Evolutionary conservation across 2,329 filamentous ascomycete species (phyloP).

Genomic region (Fusarium lyarnte): DNA sequence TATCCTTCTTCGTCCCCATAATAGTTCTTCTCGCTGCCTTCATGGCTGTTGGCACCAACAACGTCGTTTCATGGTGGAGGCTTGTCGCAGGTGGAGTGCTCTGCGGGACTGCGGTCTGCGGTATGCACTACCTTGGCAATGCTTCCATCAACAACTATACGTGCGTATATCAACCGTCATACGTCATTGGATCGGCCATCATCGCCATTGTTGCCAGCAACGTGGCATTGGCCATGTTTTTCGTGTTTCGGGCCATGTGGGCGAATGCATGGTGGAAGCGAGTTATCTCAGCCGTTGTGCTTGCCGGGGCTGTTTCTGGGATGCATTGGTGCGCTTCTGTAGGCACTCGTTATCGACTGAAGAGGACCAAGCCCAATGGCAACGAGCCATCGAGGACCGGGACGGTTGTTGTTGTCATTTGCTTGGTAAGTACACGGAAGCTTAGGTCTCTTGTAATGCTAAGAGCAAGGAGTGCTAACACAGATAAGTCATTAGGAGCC

Average conservation of each 20-base stretch:
- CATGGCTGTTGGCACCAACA: slow-evolving; percentile 70
- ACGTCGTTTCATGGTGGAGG: slow-evolving; percentile 65
- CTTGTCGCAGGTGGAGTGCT: slow-evolving; percentile 72
- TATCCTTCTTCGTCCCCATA: slow-evolving; percentile 85
- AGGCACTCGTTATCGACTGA: slow-evolving; percentile 74
- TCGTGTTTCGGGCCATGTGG: slow-evolving; percentile 79
- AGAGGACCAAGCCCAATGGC: slow-evolving; percentile 49
- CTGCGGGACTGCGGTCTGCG: slow-evolving; percentile 79
- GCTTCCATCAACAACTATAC: slow-evolving; percentile 81
- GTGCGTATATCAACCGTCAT: slow-evolving; percentile 67
- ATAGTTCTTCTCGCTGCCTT: slow-evolving; percentile 79
- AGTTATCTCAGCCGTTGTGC: slow-evolving; percentile 69
- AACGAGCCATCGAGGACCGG: slow-evolving; percentile 65
- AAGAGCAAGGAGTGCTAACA: not conserved
- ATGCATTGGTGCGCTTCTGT: slow-evolving; percentile 88
- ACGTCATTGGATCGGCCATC: slow-evolving; percentile 73
- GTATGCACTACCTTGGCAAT: slow-evolving; percentile 92
- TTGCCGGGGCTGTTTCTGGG: slow-evolving; percentile 79
- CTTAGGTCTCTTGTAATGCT: not conserved
- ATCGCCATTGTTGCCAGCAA: slow-evolving; percentile 80
- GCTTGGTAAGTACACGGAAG: slow-evolving; percentile 62
- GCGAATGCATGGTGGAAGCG: slow-evolving; percentile 83
- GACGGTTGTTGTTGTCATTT: slow-evolving; percentile 78
- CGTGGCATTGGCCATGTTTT: slow-evolving; percentile 78
- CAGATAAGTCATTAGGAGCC: slow-evolving; percentile 64